Evolutionary conservation across 768 basidiomycete genomes (phyloP), one percentile per base, ranked within the genome.

Genomic region (Terana coerulea): DNA sequence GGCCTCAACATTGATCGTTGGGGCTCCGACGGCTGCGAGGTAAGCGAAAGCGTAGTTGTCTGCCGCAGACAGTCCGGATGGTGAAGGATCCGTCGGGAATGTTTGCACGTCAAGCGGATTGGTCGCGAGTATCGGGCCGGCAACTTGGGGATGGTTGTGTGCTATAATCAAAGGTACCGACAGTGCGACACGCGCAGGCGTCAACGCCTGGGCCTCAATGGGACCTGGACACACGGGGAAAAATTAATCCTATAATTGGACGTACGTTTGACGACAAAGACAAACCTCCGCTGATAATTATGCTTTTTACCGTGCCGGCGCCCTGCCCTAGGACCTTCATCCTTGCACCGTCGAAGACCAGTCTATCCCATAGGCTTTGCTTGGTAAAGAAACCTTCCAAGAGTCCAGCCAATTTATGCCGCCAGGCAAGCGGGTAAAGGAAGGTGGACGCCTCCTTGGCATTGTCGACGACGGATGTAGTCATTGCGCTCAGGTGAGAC

Each of bases 31-130:
- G 52, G 80, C 78, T 12, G 75, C 71, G 8, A 65, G 52, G 59
- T 77, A 77, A 3, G 76, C 75, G 26, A 67, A 59, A 1, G 64
- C 49, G 31, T 70, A 67, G 5, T 66, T 58, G 17, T 66, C 64
- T n/a, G 66, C 66, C 0, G 63, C 62, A 1, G 62, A 49, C 2
- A 54, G 49, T 26, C 44, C 30, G 8, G 43, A 10, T 40, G 43
- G 36, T 17, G 28, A 1, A 9, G 46, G n/a, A 9, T 44, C 35
- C 14, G 65, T 59, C 3, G 78, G 74, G 64, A 91, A 81, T 10
- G 83, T 76, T 67, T 97, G 94, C 22, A 97, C 67, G 64, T 98
- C 94, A 48, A 91, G 79, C 7, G 88, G 83, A 61, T 95, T 88
- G 7, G 89, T 80, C 5, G 89, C 88, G 39, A 94, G 76, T 25